Evolutionary conservation across 2,329 filamentous ascomycete species (phyloP).

Genomic region (Apiospora sp.): DNA sequence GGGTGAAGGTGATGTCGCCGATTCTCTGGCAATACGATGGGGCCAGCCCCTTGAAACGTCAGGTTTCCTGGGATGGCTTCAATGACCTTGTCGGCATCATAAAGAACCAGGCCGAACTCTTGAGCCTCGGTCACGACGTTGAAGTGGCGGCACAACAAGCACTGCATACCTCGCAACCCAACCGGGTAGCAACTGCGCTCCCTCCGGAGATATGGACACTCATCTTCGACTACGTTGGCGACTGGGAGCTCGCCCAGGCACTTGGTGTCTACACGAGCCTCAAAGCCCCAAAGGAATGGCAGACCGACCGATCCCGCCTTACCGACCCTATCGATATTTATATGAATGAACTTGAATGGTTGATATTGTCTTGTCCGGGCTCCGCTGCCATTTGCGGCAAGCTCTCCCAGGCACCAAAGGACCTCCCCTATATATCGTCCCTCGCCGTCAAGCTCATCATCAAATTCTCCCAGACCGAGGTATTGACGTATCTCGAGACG

Average conservation of each 20-base stretch:
- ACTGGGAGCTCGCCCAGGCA: constrained; percentile 90
- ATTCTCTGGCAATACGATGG: constrained; percentile 82
- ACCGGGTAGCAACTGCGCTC: constrained; percentile 56
- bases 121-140: constrained; percentile 76
- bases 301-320: constrained; percentile 35
- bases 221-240: constrained; percentile 82
- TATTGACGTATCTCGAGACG: constrained; percentile 76
- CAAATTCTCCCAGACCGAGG: constrained; percentile 83
- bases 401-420: constrained; percentile 74
- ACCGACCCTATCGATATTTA: constrained; percentile 74
- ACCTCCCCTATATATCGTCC: constrained; percentile 76
- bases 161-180: constrained; percentile 47
- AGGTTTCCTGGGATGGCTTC: constrained; percentile 69
- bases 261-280: constrained; percentile 83
- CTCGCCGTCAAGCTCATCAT: constrained; percentile 89
- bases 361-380: constrained; percentile 73
- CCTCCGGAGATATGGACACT: constrained; percentile 91
- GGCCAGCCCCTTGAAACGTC: constrained; percentile 52
- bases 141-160: constrained; percentile 59
- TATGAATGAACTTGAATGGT: constrained; percentile 84
- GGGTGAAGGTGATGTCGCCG: constrained; percentile 82
- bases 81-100: constrained; percentile 78
- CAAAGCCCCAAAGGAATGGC: constrained; percentile 66
- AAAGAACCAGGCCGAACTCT: constrained; percentile 78
- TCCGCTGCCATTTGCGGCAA: constrained; percentile 76